Percentiles rank a stretch among this genome's conserved stretches.
Evolutionary conservation across 305 asterid genomes (phyloP).

Genomic region (Rubia peregrina): DNA sequence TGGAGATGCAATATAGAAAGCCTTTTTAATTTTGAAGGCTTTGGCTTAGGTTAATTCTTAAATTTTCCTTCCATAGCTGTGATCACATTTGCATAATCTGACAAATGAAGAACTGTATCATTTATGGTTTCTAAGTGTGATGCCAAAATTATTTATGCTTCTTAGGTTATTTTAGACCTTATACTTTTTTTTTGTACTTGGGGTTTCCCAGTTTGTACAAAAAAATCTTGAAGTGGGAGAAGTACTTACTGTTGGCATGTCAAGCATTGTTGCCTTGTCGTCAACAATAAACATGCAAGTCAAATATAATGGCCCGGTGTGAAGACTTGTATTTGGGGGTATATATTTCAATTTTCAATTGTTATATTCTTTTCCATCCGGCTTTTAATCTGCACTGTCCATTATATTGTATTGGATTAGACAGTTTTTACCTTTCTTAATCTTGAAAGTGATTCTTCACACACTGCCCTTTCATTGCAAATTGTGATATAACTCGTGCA

Average conservation of each 20-base stretch:
- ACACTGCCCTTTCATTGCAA: neutral
- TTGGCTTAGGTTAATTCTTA: neutral
- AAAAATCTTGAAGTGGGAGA: constrained; percentile 97
- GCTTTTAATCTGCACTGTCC: neutral
- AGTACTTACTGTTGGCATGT: constrained; percentile 74
- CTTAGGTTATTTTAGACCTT: neutral
- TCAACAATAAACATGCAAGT: constrained; percentile 81
- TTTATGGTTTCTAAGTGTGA: neutral
- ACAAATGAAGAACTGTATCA: neutral
- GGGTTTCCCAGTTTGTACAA: constrained; percentile 64
- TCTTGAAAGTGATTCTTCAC: neutral
- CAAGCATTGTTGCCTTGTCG: constrained; percentile 82
- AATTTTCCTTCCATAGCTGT: neutral
- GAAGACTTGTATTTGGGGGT: constrained; percentile 94
- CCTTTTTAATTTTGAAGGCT: neutral
- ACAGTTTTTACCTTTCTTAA: neutral
- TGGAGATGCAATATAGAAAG: neutral
- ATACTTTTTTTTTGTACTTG: neutral
- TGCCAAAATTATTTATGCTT: neutral
- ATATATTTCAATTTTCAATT: constrained; percentile 27
- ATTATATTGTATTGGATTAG: neutral
- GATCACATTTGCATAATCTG: neutral
- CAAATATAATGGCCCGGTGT: constrained; percentile 82
- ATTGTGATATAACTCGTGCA: neutral
- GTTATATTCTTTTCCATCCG: neutral